These are phyloP conservation scores for Cronartium ribicola DNA, from an alignment of 1,284 basidiomycete genomes.

Conservation along the genomic window DNA sequence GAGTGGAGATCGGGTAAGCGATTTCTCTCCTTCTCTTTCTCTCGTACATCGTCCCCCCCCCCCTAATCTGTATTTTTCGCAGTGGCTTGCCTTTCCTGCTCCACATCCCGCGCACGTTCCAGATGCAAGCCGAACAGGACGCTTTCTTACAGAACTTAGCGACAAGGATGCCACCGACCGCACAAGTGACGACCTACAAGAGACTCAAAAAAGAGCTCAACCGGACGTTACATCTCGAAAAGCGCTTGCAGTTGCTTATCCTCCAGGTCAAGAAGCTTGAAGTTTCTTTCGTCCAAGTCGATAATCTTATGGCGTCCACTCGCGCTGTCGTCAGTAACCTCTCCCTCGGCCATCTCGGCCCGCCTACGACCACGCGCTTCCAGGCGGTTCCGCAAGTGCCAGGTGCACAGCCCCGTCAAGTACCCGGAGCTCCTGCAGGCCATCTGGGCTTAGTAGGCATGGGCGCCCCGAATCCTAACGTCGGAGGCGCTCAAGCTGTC, in stretches of 20 bases:
- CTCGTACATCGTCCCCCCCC: not conserved
- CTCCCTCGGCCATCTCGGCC: not conserved
- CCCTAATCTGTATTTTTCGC: not conserved
- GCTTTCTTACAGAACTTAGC: slow-evolving; percentile 1
- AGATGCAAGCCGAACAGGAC: not conserved
- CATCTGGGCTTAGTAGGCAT: not conserved
- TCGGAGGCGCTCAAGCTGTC: slow-evolving; percentile 5
- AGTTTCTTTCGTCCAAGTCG: slow-evolving; percentile 17
- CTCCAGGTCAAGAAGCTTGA: slow-evolving; percentile 30
- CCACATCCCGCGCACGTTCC: slow-evolving; percentile 15
- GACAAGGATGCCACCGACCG: not conserved
- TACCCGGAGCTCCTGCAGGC: not conserved
- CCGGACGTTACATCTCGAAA: slow-evolving; percentile 29
- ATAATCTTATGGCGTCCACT: slow-evolving; percentile 14
- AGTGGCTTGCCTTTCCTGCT: slow-evolving; percentile 40
- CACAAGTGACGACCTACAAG: slow-evolving; percentile 12
- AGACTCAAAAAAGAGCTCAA: slow-evolving; percentile 25
- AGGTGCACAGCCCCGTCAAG: not conserved
- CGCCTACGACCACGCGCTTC: slow-evolving; percentile 8
- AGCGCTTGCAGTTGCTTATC: slow-evolving; percentile 20
- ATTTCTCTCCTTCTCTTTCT: not conserved
- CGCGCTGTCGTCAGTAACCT: slow-evolving; percentile 1
- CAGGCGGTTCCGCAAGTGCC: slow-evolving; percentile 11
- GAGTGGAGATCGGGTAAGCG: slow-evolving; percentile 37
- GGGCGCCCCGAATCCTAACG: not conserved